Conservation (phyloP, 208 protist species). For the Lotmaria passim region DNA sequence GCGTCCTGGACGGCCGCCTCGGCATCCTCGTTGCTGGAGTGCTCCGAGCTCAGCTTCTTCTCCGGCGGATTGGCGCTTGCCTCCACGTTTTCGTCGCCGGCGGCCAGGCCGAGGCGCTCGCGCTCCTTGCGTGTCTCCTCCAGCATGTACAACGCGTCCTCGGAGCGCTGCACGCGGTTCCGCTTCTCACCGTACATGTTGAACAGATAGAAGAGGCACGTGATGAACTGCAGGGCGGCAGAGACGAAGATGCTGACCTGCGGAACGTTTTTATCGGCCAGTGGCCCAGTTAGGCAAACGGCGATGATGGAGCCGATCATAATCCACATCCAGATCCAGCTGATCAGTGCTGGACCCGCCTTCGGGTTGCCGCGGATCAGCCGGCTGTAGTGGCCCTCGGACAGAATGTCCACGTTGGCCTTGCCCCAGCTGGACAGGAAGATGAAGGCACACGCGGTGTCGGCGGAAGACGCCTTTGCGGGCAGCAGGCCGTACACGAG, state of each 20-base stretch:
- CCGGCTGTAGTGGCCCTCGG: slow-evolving; percentile 80
- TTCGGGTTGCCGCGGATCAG: slow-evolving; percentile 53
- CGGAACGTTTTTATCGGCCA: slow-evolving; percentile 46
- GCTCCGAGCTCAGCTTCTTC: slow-evolving; percentile 15
- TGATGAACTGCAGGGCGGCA: slow-evolving; percentile 55
- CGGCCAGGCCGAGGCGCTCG: slow-evolving; percentile 25
- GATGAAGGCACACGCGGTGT: slow-evolving; percentile 49
- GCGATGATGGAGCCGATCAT: slow-evolving; percentile 60
- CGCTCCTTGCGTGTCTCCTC: slow-evolving; percentile 38
- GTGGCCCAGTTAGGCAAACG: slow-evolving; percentile 45
- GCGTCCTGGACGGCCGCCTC: slow-evolving; percentile 16
- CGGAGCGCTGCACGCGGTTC: slow-evolving; percentile 55
- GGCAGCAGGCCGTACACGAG: slow-evolving; percentile 59
- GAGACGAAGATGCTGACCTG: slow-evolving; percentile 57
- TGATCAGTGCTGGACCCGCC: slow-evolving; percentile 60
- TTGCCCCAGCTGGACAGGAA: slow-evolving; percentile 62
- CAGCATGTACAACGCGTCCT: slow-evolving; percentile 42
- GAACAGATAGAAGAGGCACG: slow-evolving; percentile 49
- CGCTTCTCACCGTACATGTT: slow-evolving; percentile 71
- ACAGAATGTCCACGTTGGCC: slow-evolving; percentile 80
- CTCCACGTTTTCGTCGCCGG: not conserved
- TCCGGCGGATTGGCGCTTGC: not conserved
- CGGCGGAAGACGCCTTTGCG: slow-evolving; percentile 33
- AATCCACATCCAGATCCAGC: slow-evolving; percentile 70
- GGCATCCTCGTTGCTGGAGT: slow-evolving; percentile 14